A percentile compares a stretch with the other conserved stretches of the same genome.
Evolutionary conservation across 345 rosid species (phyloP).

Genomic region (Bruguiera gymnorhiza): DNA sequence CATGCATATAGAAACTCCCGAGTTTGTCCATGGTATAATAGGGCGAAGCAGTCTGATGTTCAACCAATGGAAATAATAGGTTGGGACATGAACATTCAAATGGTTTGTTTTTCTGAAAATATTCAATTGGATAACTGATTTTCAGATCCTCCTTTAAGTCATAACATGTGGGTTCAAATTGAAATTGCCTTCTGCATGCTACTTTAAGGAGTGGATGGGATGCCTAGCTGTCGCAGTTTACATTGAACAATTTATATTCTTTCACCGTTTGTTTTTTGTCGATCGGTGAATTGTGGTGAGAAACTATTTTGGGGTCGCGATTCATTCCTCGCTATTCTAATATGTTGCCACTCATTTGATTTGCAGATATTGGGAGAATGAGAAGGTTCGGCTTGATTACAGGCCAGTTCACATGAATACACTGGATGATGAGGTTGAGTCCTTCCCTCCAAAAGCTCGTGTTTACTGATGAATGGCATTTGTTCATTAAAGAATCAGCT

Average conservation of each 20-base stretch:
- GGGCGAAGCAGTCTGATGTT: not conserved
- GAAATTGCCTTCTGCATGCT: too few species aligned
- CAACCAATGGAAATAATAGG: too few species aligned
- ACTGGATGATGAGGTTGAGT: slow-evolving; percentile 71
- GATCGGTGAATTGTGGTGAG: not conserved
- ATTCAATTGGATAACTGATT: too few species aligned
- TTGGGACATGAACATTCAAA: too few species aligned
- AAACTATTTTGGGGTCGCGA: not conserved
- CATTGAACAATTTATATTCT: not conserved
- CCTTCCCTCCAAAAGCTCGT: slow-evolving; percentile 98
- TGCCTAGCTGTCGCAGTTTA: too few species aligned
- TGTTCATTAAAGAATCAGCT: not conserved
- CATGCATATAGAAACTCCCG: not conserved
- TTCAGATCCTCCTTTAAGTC: too few species aligned
- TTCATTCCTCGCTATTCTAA: not conserved
- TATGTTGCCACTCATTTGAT: not conserved
- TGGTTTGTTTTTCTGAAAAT: too few species aligned
- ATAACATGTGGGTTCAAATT: too few species aligned
- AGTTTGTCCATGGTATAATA: not conserved
- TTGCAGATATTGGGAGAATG: slow-evolving; percentile 86
- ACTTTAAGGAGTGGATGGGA: too few species aligned
- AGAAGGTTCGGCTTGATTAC: slow-evolving; percentile 84
- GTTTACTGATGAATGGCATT: slow-evolving; percentile 57
- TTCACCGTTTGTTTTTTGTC: not conserved
- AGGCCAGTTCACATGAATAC: slow-evolving; percentile 98